Evolutionary conservation across 306 rosid genomes (phyloP).

Genomic region (Carpinus fangiana): DNA sequence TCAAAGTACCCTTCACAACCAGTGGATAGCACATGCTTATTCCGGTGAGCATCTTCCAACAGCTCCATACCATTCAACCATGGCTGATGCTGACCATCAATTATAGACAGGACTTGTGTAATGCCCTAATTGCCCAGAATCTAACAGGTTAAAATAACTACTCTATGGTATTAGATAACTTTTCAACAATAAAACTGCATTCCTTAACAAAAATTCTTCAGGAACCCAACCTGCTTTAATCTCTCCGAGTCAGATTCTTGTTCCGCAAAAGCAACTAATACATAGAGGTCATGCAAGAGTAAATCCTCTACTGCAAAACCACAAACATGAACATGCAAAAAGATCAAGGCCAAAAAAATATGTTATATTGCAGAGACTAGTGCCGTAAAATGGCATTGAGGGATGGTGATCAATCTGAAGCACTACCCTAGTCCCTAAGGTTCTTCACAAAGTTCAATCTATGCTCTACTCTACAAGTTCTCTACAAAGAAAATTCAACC

Average conservation of each 20-base stretch:
- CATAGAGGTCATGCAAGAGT: slow-evolving; percentile 56
- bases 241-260: slow-evolving; percentile 37
- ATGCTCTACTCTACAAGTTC: not conserved
- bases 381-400: not conserved
- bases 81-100: slow-evolving; percentile 38
- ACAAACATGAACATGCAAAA: not conserved
- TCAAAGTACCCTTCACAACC: slow-evolving; percentile 69
- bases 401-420: not conserved
- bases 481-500: too few species aligned
- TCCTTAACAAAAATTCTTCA: not conserved
- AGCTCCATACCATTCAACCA: slow-evolving; percentile 58
- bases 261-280: slow-evolving; percentile 36
- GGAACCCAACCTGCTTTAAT: slow-evolving; percentile 44
- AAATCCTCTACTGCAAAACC: slow-evolving; percentile 68
- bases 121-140: slow-evolving; percentile 40
- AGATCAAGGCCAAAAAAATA: not conserved
- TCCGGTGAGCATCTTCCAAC: slow-evolving; percentile 37
- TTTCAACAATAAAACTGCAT: not conserved
- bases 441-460: not conserved
- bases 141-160: not conserved
- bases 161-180: not conserved
- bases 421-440: not conserved
- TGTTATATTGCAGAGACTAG: not conserved
- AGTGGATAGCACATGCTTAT: slow-evolving; percentile 49
- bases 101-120: slow-evolving; percentile 36